Base-by-base conservation (phyloP, 192 early-diverging fungal genomes). In the Gonapodya prolifera region DNA sequence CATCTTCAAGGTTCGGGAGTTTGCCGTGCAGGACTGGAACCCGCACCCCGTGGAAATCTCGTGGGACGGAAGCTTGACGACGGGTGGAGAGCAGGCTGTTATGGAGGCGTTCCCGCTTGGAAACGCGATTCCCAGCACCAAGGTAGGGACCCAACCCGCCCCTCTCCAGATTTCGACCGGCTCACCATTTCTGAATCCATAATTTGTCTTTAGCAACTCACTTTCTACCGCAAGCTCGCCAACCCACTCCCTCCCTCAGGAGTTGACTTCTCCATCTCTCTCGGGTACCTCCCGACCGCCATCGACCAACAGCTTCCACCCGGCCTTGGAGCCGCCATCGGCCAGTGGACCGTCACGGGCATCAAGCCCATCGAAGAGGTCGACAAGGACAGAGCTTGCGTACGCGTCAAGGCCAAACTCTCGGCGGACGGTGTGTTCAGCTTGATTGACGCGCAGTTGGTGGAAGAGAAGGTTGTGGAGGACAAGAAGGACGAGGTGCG, bases 1-100 rank as follows among this genome's bases (percentile, higher is more conserved):
- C 0, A 92, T 93, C 35, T 97, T 99, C 93, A 95, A 95, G 82
- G 97, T 99, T 80, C 94, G 97, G 75, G 97, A 99, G 69, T 97
- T 99, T 82, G 81, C 88, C 45, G 91, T 99, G 75, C 89, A 94
- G 81, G 97, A 99, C 87, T 88, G 93, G 83, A 93, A 91, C 75
- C 81, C 84, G 71, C 95, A 96, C 82, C 95, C 95, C 76, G 91
- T 98, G 84, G 90, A 93, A 83, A 88, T 99, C 80, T 83, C 85
- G 76, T 99, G 97, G 96, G 91, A 94, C 78, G 80, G 86, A 0
- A 70, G 75, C 8, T 77, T 77, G 36, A 81, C 83, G 30, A 84
- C 85, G 31, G 83, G 82, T 71, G 85, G 83, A 79, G 89, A 88
- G 75, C 84, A 84, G 76, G 91, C 91, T 75, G 87, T 88, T 75